Base-by-base conservation (phyloP, 805 yeast species). In the Kodamaea kaohsiungensis region DNA sequence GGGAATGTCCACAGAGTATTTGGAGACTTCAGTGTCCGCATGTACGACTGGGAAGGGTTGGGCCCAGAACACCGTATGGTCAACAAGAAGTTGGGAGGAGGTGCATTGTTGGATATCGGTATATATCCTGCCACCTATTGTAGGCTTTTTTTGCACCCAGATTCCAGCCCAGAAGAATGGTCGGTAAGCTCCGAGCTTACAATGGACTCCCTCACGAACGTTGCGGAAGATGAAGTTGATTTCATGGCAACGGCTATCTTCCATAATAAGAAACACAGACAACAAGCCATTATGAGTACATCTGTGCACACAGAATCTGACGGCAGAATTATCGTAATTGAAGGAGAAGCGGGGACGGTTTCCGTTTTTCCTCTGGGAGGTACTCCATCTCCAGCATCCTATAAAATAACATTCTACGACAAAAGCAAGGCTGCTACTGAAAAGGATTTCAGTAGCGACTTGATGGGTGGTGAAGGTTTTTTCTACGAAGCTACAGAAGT, bases 401-500 rank as follows among this genome's bases (percentile, higher is more conserved):
- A 57, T 52, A 51, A 42, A 13, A 53, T 58, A 17, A 45, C 38
- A 22, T 70, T 69, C 60, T 58, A 59, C 22, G 75, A 74, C 49
- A 46, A 46, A 16, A 53, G 55, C 13, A 48, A 48, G 25, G 52
- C 49, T 7, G 17, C 48, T 1, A 43, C 35, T 15, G 56, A 53
- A 25, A 39, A 46, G 12, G 45, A 49, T 16, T 55, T 55, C 46
- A 17, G 13, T 5, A 52, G 69, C 40, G 76, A 73, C 52, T 64
- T 69, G 19, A 64, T 70, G 7, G 76, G 73, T 2, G 77, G 72
- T 46, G 64, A 69, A 48, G 88, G 88, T 0, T 78, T 82, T 63
- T 79, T 78, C 59, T 78, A 77, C 64, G 87, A 83, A 66, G 86
- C 86, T 1, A 78, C 81, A 59, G 84, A 80, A 3, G 77, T 76